Percentiles rank a stretch among this genome's conserved stretches.
Evolutionary conservation across 495 filamentous ascomycete species (phyloP).

Genomic region (Podospora pseudocomata): DNA sequence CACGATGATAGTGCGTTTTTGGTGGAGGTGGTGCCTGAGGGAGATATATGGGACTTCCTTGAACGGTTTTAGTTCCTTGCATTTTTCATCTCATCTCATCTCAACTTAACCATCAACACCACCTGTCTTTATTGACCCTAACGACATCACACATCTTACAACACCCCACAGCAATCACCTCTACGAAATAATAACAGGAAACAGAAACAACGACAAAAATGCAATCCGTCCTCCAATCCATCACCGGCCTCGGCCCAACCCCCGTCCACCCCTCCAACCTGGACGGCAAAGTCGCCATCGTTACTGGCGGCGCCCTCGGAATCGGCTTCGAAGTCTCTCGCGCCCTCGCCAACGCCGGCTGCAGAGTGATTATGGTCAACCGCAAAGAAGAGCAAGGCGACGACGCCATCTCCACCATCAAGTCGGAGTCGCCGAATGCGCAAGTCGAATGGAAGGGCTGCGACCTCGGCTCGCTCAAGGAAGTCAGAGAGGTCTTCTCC

Average conservation of each 20-base stretch:
- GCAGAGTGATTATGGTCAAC: conserved; percentile 39
- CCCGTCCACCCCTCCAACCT: conserved; percentile 28
- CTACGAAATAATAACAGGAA: not conserved
- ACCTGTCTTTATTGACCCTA: not conserved
- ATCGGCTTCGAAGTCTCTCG: conserved; percentile 52
- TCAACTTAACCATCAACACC: not conserved
- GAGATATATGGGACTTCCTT: not conserved
- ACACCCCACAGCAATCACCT: not conserved
- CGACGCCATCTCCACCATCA: conserved; percentile 37
- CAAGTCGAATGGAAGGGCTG: conserved; percentile 43
- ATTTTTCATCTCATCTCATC: not conserved
- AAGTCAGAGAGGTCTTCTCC: conserved; percentile 39
- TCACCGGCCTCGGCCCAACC: conserved; percentile 26
- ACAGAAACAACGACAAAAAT: conserved; percentile 13
- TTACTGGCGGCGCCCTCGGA: conserved; percentile 55
- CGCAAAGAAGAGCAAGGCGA: conserved; percentile 41
- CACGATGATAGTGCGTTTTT: not conserved
- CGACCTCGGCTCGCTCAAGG: conserved; percentile 39
- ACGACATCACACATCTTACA: not conserved
- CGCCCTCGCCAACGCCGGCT: conserved; percentile 33
- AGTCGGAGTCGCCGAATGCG: conserved; percentile 26
- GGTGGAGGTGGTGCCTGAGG: not conserved
- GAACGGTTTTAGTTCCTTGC: not conserved
- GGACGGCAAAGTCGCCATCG: conserved; percentile 45
- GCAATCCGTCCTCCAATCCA: conserved; percentile 30